These are phyloP conservation scores for Pseudoperonospora humuli DNA, from an alignment of 352 stramenopile species.

Conservation along the genomic window DNA sequence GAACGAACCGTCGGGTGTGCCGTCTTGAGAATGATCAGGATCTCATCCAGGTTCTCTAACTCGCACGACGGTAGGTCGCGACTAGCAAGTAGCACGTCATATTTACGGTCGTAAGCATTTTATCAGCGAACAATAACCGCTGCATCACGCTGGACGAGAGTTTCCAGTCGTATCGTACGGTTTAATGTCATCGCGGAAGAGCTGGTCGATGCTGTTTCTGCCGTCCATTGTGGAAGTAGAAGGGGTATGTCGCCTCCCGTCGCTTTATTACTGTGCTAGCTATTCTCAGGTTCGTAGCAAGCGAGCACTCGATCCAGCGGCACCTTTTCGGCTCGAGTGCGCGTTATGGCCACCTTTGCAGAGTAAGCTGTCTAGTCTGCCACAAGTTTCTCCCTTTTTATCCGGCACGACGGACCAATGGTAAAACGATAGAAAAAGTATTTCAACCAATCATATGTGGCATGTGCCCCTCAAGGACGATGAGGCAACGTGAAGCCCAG, in stretches of 20 bases:
- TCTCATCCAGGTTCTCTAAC: constrained; percentile 54
- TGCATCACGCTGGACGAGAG: background rate
- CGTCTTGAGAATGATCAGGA: constrained; percentile 54
- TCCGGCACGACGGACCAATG: constrained; percentile 14
- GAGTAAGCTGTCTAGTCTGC: constrained; percentile 15
- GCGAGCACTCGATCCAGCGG: background rate
- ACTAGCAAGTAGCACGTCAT: constrained; percentile 18
- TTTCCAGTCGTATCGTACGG: constrained; percentile 42
- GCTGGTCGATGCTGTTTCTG: constrained; percentile 28
- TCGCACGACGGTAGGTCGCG: constrained; percentile 57
- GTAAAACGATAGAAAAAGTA: background rate
- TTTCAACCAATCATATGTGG: constrained; percentile 18
- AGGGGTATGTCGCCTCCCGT: background rate
- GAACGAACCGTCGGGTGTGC: constrained; percentile 45
- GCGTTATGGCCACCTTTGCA: constrained; percentile 11
- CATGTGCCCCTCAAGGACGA: constrained; percentile 1
- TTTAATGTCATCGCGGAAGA: constrained; percentile 50
- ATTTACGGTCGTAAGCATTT: constrained; percentile 5
- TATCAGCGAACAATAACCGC: constrained; percentile 12
- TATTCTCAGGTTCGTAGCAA: background rate
- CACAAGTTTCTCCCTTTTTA: constrained; percentile 8
- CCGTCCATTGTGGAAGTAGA: constrained; percentile 24
- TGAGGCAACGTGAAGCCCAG: constrained; percentile 6
- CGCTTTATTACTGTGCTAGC: background rate
- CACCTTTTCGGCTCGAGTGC: constrained; percentile 21